Evolutionary conservation across 164 flowering plant genomes (phyloP).

Genomic region (Buxus sempervirens): DNA sequence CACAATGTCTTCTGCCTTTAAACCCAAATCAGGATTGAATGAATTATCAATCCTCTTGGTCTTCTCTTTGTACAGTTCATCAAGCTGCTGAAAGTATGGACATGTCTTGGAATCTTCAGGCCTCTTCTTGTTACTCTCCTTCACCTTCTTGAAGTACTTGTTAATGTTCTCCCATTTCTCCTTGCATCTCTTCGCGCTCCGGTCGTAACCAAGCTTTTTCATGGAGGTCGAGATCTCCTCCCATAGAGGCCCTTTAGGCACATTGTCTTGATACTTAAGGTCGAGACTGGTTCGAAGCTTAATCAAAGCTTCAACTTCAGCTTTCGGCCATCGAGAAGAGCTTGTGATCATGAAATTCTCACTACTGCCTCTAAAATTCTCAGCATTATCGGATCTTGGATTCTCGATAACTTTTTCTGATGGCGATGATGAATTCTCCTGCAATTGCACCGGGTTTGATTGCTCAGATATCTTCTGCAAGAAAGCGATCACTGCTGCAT

Average conservation of each 20-base stretch:
- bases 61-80: constrained; percentile 54
- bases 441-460: constrained; percentile 11
- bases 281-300: constrained; percentile 47
- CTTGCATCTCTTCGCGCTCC: constrained; percentile 72
- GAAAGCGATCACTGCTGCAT: constrained; percentile 59
- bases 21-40: neutral
- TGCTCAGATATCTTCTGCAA: constrained; percentile 57
- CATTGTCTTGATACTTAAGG: constrained; percentile 51
- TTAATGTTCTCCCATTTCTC: constrained; percentile 92
- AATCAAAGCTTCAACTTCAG: constrained; percentile 59
- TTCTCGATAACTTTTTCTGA: constrained; percentile 14
- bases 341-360: constrained; percentile 20
- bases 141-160: constrained; percentile 83
- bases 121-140: constrained; percentile 64
- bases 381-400: constrained; percentile 21
- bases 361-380: constrained; percentile 17
- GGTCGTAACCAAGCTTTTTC: constrained; percentile 50
- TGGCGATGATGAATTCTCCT: constrained; percentile 1
- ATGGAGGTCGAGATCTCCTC: constrained; percentile 69
- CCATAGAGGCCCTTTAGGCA: constrained; percentile 80
- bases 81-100: constrained; percentile 68
- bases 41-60: constrained; percentile 15
- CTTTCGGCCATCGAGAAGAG: constrained; percentile 77
- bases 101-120: constrained; percentile 77
- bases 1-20: constrained; percentile 19